Evolutionary conservation across 768 basidiomycete genomes (phyloP).

Genomic region (Dacryopinax spathularia): DNA sequence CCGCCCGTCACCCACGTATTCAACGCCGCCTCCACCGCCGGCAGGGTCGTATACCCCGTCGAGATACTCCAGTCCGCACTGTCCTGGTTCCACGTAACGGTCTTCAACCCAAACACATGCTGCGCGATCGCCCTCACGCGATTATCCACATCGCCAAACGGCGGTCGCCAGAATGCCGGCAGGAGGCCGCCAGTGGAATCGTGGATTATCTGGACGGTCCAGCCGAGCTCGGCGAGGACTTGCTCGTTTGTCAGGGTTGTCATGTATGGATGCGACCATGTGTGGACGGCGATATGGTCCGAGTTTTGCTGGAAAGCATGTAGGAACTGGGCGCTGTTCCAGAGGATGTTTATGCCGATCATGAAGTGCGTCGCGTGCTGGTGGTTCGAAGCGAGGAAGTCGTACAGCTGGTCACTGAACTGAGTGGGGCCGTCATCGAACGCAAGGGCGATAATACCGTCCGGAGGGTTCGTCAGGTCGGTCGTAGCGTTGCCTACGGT

Average conservation of each 20-base stretch:
- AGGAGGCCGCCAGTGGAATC: slow-evolving; percentile 64
- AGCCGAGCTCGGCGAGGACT: slow-evolving; percentile 64
- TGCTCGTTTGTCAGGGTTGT: slow-evolving; percentile 56
- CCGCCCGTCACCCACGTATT: slow-evolving; percentile 15
- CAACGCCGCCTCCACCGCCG: not conserved
- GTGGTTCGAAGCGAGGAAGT: slow-evolving; percentile 53
- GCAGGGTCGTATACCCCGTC: not conserved
- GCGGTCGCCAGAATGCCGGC: slow-evolving; percentile 77
- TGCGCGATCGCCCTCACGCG: slow-evolving; percentile 74
- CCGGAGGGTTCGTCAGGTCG: slow-evolving; percentile 66
- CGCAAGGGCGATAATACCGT: slow-evolving; percentile 37
- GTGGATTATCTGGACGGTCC: slow-evolving; percentile 64
- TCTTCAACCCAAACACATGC: slow-evolving; percentile 70
- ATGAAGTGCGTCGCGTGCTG: slow-evolving; percentile 74
- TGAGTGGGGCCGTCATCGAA: slow-evolving; percentile 73
- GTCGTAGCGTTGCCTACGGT: slow-evolving; percentile 28
- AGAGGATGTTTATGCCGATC: slow-evolving; percentile 66
- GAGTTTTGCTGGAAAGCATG: slow-evolving; percentile 30
- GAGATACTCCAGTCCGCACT: slow-evolving; percentile 12
- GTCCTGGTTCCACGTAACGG: slow-evolving; percentile 86
- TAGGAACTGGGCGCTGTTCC: slow-evolving; percentile 41
- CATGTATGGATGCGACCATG: slow-evolving; percentile 67
- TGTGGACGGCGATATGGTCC: slow-evolving; percentile 26
- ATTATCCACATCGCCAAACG: slow-evolving; percentile 71
- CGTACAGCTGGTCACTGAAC: slow-evolving; percentile 34